Evolutionary conservation across 148 eudicot species (phyloP).

Genomic region (Bassia scoparia): DNA sequence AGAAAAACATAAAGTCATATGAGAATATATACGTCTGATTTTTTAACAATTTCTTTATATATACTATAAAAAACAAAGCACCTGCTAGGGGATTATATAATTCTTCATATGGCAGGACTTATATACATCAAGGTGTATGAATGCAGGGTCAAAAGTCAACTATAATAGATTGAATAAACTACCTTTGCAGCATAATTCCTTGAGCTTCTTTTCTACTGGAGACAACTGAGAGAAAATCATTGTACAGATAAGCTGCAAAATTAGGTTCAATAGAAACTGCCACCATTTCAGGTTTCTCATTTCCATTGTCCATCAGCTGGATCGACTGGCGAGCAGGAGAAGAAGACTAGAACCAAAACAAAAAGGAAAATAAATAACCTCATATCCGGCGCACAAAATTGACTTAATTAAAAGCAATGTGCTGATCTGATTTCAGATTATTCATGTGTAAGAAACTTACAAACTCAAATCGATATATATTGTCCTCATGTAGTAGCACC

Average conservation of each 20-base stretch:
- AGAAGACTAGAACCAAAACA: constrained; percentile 48
- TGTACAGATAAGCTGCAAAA: constrained; percentile 65
- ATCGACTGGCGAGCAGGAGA: constrained; percentile 50
- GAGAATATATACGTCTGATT: too few species aligned
- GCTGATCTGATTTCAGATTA: background rate
- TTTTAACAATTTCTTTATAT: too few species aligned
- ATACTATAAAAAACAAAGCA: too few species aligned
- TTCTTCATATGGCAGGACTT: background rate
- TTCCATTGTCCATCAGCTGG: constrained; percentile 84
- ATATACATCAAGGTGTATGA: background rate
- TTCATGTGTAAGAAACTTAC: constrained; percentile 44
- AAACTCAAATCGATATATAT: constrained; percentile 75
- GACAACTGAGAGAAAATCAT: constrained; percentile 58
- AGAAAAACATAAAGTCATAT: too few species aligned
- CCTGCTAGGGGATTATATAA: too few species aligned
- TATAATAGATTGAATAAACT: constrained; percentile 13
- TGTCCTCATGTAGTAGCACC: constrained; percentile 84
- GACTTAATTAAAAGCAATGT: background rate
- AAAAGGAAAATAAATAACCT: constrained; percentile 14
- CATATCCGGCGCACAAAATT: constrained; percentile 9
- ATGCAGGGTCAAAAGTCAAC: background rate
- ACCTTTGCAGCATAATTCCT: constrained; percentile 70
- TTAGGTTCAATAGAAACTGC: constrained; percentile 85
- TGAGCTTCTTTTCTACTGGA: constrained; percentile 52
- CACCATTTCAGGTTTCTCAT: constrained; percentile 81